Conservation (phyloP, 2,329 filamentous ascomycete genomes). For the Paraconiothyrium brasiliense region DNA sequence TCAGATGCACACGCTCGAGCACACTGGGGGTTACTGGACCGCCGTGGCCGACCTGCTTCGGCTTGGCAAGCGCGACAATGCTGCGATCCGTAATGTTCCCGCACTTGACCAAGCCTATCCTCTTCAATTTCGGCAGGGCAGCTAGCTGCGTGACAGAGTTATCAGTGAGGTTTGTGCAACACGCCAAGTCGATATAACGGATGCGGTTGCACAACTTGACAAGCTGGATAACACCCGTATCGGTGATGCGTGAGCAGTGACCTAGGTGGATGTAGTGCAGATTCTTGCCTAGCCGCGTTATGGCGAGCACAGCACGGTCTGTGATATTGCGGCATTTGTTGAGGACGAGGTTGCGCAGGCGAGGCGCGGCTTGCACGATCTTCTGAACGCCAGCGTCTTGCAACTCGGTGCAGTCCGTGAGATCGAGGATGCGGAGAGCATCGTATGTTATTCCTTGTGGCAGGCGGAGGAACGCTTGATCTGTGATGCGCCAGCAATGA, state of each 20-base stretch:
- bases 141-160: slow-evolving; percentile 85
- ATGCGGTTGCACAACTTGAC: slow-evolving; percentile 91
- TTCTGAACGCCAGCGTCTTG: slow-evolving; percentile 88
- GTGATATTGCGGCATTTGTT: slow-evolving; percentile 95
- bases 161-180: slow-evolving; percentile 89
- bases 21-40: slow-evolving; percentile 69
- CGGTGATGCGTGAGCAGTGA: slow-evolving; percentile 91
- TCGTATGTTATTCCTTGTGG: slow-evolving; percentile 77
- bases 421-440: slow-evolving; percentile 88
- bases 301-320: slow-evolving; percentile 85
- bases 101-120: slow-evolving; percentile 96
- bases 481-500: slow-evolving; percentile 84
- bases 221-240: slow-evolving; percentile 83
- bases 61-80: slow-evolving; percentile 82
- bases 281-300: slow-evolving; percentile 91
- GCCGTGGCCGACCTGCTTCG: slow-evolving; percentile 63
- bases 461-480: slow-evolving; percentile 85
- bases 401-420: slow-evolving; percentile 86
- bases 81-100: slow-evolving; percentile 88
- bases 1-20: slow-evolving; percentile 92
- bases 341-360: slow-evolving; percentile 89
- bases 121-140: slow-evolving; percentile 87
- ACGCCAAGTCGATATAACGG: slow-evolving; percentile 97
- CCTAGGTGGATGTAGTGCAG: slow-evolving; percentile 96
- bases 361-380: slow-evolving; percentile 86